Evolutionary conservation across 2,329 filamentous ascomycete genomes (phyloP).

Genomic region (Blastomyces parvus): DNA sequence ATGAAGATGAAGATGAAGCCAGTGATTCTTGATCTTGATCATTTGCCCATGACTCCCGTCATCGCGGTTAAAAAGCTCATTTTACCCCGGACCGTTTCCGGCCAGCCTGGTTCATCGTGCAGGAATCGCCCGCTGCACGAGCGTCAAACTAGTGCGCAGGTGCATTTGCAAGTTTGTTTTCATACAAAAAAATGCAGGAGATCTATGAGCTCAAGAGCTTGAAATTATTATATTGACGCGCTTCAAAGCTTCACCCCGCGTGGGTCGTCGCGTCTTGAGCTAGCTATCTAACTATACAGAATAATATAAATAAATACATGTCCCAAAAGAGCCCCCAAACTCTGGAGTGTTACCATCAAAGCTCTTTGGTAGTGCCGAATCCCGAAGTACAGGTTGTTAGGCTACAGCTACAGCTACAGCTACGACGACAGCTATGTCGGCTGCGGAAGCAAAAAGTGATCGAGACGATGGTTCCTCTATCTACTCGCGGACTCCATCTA

Average conservation of each 20-base stretch:
- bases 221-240: no score
- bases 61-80: background rate
- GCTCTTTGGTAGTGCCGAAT: background rate
- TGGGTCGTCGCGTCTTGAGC: no score
- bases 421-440: background rate
- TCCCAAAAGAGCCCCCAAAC: no score
- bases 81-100: background rate
- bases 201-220: no score
- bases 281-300: background rate
- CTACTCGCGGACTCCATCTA: background rate
- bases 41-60: background rate
- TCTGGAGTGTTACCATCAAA: background rate
- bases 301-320: background rate
- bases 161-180: background rate
- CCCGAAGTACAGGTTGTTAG: background rate
- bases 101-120: background rate
- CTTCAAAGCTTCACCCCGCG: no score
- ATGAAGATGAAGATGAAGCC: background rate
- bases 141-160: background rate
- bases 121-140: background rate
- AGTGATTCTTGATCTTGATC: background rate
- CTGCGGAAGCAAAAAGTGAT: background rate
- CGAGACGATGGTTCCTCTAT: conserved; percentile 1
- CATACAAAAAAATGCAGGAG: background rate
- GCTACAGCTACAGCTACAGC: background rate